Evolutionary conservation across 306 rosid species (phyloP).

Genomic region (Cucumis sativus): Cucumber_9930_V3 NC_026659.2:24718001-24718500

Average conservation of each 20-base stretch:
- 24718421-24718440: conserved; percentile 89
- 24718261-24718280: conserved; percentile 64
- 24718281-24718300: conserved; percentile 61
- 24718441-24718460: conserved; percentile 86
- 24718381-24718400: conserved; percentile 60
- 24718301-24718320: conserved; percentile 45
- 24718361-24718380: conserved; percentile 74
- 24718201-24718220: conserved; percentile 84
- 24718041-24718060: conserved; percentile 56
- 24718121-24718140: conserved; percentile 91
- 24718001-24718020: conserved; percentile 60
- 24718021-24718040: conserved; percentile 47
- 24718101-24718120: conserved; percentile 85
- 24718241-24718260: conserved; percentile 46
- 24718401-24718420: conserved; percentile 97
- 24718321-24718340: conserved; percentile 47
- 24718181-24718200: conserved; percentile 46
- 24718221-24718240: conserved; percentile 60
- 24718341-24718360: conserved; percentile 25
- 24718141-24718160: conserved; percentile 89
- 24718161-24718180: conserved; percentile 48
- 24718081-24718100: conserved; percentile 91
- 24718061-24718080: conserved; percentile 89
- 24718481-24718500: conserved; percentile 96
- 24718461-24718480: conserved; percentile 78